phyloP scores from a whole-genome alignment of 2,329 filamentous ascomycete species.

The Trichophaea hybrida region DNA sequence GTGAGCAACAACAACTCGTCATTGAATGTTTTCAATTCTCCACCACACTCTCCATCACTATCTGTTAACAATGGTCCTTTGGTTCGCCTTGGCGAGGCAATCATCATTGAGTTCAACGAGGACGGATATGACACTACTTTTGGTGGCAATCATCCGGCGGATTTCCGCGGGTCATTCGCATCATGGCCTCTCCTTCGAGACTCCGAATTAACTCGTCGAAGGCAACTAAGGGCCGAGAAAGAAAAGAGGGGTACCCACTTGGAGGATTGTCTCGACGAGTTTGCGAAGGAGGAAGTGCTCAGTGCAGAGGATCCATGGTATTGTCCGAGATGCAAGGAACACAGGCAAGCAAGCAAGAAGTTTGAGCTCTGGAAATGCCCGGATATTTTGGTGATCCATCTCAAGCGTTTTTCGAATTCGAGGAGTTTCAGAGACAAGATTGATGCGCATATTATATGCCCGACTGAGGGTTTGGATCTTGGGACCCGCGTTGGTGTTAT shows the following conservation, averaged over 20 bases:
- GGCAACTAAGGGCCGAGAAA: conserved; percentile 48
- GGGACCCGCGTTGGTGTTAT: conserved; percentile 63
- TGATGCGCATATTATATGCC: conserved; percentile 81
- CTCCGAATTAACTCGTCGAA: conserved; percentile 49
- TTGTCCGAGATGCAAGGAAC: conserved; percentile 88
- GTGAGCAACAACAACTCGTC: conserved; percentile 12
- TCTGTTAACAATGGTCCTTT: conserved; percentile 39
- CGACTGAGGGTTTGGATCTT: conserved; percentile 73
- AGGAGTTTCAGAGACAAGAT: conserved; percentile 78
- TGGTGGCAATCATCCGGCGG: conserved; percentile 30
- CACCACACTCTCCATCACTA: not conserved
- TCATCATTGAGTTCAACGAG: conserved; percentile 73
- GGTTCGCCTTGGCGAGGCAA: conserved; percentile 65
- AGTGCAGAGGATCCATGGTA: conserved; percentile 97
- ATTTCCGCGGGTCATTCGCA: conserved; percentile 19
- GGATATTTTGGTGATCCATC: conserved; percentile 84
- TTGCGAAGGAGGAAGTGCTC: conserved; percentile 81
- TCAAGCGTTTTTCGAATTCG: conserved; percentile 86
- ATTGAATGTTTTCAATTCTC: not conserved
- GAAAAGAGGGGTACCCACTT: conserved; percentile 65
- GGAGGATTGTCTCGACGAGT: conserved; percentile 85
- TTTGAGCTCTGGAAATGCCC: conserved; percentile 95
- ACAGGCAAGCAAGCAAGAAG: conserved; percentile 84
- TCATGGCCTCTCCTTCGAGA: conserved; percentile 38
- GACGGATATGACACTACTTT: conserved; percentile 61